phyloP scores from a whole-genome alignment of 1,139 yeast species.

The Spathaspora sp. region DNA sequence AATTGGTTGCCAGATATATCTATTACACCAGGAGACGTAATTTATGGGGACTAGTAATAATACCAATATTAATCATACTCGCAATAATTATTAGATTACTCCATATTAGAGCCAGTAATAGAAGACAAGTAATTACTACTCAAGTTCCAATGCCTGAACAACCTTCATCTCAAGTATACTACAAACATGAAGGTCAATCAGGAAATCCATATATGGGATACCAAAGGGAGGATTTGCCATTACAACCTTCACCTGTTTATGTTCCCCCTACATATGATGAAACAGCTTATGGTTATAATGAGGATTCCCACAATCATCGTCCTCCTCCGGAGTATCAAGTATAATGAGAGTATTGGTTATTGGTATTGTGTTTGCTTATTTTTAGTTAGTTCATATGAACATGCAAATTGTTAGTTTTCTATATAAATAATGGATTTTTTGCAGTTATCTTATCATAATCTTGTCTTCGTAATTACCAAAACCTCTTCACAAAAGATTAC shows the following conservation, averaged over 20 bases:
- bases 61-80: not conserved
- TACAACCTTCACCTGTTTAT: not conserved
- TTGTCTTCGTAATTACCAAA: no score
- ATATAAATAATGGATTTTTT: no score
- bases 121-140: not conserved
- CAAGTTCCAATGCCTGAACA: not conserved
- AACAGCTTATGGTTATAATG: no score
- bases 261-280: not conserved
- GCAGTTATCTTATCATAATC: no score
- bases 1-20: no score
- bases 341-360: no score
- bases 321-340: no score
- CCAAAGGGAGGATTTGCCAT: not conserved
- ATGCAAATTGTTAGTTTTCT: no score
- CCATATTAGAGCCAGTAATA: not conserved
- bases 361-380: no score
- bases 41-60: not conserved
- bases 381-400: no score
- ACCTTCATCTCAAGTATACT: not conserved
- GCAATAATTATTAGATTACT: not conserved
- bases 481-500: no score
- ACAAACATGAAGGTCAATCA: not conserved
- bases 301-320: no score
- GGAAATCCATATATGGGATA: not conserved
- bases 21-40: not conserved